A percentile compares a stretch with the other conserved stretches of the same genome.
phyloP scores from a whole-genome alignment of 2,329 filamentous ascomycete genomes.

The Neophaeococcomyces mojaviensis region DNA sequence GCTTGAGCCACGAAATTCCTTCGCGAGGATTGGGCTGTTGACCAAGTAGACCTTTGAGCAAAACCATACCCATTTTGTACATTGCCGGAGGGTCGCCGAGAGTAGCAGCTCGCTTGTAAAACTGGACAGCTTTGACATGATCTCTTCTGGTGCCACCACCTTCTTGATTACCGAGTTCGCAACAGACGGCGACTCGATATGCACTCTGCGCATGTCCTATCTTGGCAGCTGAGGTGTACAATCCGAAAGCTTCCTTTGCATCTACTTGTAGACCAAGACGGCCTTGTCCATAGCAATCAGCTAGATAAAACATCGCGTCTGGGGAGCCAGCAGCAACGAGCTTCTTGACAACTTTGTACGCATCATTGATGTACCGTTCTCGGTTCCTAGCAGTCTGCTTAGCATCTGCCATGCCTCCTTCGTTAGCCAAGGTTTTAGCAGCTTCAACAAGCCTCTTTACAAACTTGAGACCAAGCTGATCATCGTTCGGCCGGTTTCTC shows the following conservation, averaged over 20 bases:
- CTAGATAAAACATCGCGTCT: conserved; percentile 89
- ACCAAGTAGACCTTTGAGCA: conserved; percentile 86
- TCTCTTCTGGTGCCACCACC: conserved; percentile 89
- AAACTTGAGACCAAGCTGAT: conserved; percentile 61
- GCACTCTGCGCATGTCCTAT: conserved; percentile 76
- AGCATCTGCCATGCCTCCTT: conserved; percentile 63
- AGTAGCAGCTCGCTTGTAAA: conserved; percentile 90
- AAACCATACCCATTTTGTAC: conserved; percentile 98
- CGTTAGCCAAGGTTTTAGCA: conserved; percentile 67
- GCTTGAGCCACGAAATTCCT: conserved; percentile 85
- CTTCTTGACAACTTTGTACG: conserved; percentile 87
- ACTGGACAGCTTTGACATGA: conserved; percentile 89
- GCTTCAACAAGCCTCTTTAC: conserved; percentile 84
- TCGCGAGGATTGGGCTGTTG: conserved; percentile 76
- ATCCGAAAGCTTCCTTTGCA: conserved; percentile 81
- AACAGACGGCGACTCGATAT: conserved; percentile 93
- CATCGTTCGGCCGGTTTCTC: conserved; percentile 65
- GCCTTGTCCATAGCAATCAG: conserved; percentile 81
- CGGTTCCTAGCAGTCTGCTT: conserved; percentile 56
- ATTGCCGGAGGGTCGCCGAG: conserved; percentile 88
- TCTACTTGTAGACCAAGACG: conserved; percentile 71
- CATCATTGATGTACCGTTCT: conserved; percentile 77
- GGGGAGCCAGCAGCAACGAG: conserved; percentile 63
- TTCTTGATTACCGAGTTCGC: conserved; percentile 90
- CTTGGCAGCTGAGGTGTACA: conserved; percentile 93